Evolutionary conservation across 2,329 filamentous ascomycete species (phyloP).

Genomic region (Aureobasidium musti): DNA sequence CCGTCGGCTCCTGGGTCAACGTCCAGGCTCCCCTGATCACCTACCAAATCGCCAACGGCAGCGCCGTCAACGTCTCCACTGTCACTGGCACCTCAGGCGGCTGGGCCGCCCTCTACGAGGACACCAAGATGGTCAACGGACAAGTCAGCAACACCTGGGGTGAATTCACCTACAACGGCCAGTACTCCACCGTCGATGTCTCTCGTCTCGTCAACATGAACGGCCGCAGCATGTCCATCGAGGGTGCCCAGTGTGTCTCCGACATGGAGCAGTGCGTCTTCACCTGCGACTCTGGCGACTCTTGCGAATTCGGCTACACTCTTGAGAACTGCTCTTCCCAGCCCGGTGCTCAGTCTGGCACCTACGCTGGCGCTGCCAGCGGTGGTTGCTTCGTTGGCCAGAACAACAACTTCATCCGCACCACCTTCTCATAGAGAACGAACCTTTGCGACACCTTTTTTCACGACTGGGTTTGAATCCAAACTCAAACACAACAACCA

Average conservation of each 20-base stretch:
- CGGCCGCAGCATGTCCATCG: slow-evolving; percentile 28
- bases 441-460: neutral
- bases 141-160: slow-evolving; percentile 32
- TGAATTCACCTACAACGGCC: slow-evolving; percentile 31
- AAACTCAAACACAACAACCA: slow-evolving; percentile 9
- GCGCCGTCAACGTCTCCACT: slow-evolving; percentile 30
- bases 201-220: slow-evolving; percentile 32
- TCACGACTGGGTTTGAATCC: slow-evolving; percentile 8
- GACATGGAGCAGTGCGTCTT: slow-evolving; percentile 28
- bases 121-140: slow-evolving; percentile 31
- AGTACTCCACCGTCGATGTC: slow-evolving; percentile 32
- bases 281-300: slow-evolving; percentile 22
- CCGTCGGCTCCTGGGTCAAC: slow-evolving; percentile 31
- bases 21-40: slow-evolving; percentile 30
- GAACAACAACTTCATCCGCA: slow-evolving; percentile 28
- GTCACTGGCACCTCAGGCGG: slow-evolving; percentile 30
- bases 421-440: slow-evolving; percentile 15
- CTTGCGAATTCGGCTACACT: slow-evolving; percentile 23
- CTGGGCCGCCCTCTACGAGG: slow-evolving; percentile 31
- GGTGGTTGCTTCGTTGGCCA: slow-evolving; percentile 29
- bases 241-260: slow-evolving; percentile 11
- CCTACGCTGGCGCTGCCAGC: slow-evolving; percentile 26
- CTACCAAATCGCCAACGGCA: slow-evolving; percentile 29
- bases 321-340: slow-evolving; percentile 29
- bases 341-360: slow-evolving; percentile 22